Base-by-base conservation (phyloP, 441 rosid species). In the Arabidopsis hybrid region DNA sequence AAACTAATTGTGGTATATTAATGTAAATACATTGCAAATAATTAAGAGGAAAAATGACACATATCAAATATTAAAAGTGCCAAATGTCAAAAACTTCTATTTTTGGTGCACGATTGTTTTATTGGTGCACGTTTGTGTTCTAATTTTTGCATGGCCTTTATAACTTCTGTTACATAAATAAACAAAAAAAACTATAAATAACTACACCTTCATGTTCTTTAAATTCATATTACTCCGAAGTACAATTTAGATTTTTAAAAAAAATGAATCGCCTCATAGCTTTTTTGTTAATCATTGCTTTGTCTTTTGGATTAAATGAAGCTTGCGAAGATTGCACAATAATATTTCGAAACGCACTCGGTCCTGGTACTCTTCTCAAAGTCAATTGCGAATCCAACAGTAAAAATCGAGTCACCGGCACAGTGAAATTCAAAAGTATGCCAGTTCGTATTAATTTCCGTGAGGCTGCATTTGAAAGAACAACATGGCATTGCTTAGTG, bases 61-160 rank as follows among this genome's bases (percentile, higher is more conserved):
- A 21, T 21, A 21, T 21, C 26, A 21, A 21, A 21, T 21, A 21
- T 21, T 21, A 2, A 21, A 21, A 21, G 26, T 21, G 26, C 26
- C 26, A 21, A 21, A 21, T 21, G 26, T 21, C 26, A 21, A 21
- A 21, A 21, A 21, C 26, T 21, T 21, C 26, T 21, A 21, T 21
- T 21, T 21, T 21, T 21, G 26, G 26, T 21, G 26, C 26, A 21
- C 26, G 26, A 1, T 21, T 21, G 26, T 21, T 21, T 21, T 2
- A 21, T 1, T 70, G 50, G 50, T 60, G 47, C 39, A 59, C 17
- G 17, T 34, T 45, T 36, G 16, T 70, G 49, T 34, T 47, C 49
- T 29, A 36, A 21, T 36, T 47, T 47, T 69, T 47, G 59, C 31
- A 59, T 59, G 39, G 39, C 74, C 58, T 38, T 21, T 8, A 58